A percentile compares a stretch with the other conserved stretches of the same genome.
Evolutionary conservation across 2,329 filamentous ascomycete species (phyloP).

Genomic region (Sclerotinia borealis): DNA sequence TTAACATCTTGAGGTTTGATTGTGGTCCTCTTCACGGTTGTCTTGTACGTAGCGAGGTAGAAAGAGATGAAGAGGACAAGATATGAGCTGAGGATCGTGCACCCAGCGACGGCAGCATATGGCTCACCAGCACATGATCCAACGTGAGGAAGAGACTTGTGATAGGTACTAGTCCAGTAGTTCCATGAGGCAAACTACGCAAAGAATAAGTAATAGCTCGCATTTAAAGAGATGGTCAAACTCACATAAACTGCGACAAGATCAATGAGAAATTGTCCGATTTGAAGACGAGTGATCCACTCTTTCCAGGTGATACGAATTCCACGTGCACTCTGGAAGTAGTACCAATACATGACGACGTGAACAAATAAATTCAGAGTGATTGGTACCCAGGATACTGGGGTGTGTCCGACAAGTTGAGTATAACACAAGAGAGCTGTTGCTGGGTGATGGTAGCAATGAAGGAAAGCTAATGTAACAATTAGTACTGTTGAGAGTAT

Average conservation of each 20-base stretch:
- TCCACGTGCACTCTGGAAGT: constrained; percentile 96
- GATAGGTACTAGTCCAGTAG: constrained; percentile 93
- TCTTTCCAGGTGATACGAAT: constrained; percentile 99
- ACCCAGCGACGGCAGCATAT: constrained; percentile 88
- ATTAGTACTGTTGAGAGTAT: background rate
- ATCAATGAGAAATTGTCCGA: constrained; percentile 94
- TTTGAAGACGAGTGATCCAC: constrained; percentile 97
- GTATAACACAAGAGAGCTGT: constrained; percentile 97
- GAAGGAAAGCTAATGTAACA: constrained; percentile 68
- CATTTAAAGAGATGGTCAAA: no score
- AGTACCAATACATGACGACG: constrained; percentile 99
- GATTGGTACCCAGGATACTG: constrained; percentile 93
- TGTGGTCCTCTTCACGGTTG: constrained; percentile 71
- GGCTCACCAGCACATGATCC: constrained; percentile 92
- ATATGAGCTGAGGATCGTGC: constrained; percentile 88
- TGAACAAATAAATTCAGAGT: constrained; percentile 88
- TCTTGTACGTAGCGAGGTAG: constrained; percentile 95
- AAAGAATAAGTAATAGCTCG: constrained; percentile 43
- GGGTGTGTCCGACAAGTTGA: constrained; percentile 84
- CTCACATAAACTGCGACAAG: constrained; percentile 54
- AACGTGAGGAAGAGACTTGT: constrained; percentile 71
- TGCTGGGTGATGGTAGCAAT: constrained; percentile 97
- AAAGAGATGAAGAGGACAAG: constrained; percentile 97
- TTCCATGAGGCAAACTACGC: constrained; percentile 99
- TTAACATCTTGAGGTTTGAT: constrained; percentile 1